Evolutionary conservation across 495 filamentous ascomycete genomes (phyloP), one percentile per base, ranked within the genome.

Genomic region (Diplogelasinospora grovesii): DNA sequence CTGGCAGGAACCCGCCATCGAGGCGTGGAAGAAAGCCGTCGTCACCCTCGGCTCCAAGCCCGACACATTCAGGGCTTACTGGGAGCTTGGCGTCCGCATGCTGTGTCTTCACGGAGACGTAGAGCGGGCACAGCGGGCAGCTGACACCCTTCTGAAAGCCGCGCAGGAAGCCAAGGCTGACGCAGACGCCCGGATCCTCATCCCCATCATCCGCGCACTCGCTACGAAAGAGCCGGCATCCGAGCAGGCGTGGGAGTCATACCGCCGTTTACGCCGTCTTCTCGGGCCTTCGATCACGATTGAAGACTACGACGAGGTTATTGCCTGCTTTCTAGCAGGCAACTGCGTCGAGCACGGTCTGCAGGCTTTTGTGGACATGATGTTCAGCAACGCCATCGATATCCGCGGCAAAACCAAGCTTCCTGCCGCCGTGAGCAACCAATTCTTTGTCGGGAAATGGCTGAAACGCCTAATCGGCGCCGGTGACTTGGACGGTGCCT

Each of bases 401-500:
- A 45, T 67, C 19, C 50, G 49, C 18, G 59, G 57, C 15, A 55
- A 63, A 64, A 52, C 69, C 50, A 50, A 49, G 27, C 52, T 87
- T 14, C 83, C 85, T 5, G 64, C 73, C 7, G 64, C 62, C 19
- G 76, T 84, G 35, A 76, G 82, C 36, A 88, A 85, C 51, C 78
- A 83, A 27, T 88, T 83, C 60, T 89, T 89, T 59, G 80, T 82
- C 46, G 85, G 81, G 9, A 86, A 78, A 49, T 89, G 83, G 84
- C 69, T 88, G 52, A 88, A 86, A 59, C 80, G 85, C 27, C 71
- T 89, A 2, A 81, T 89, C 43, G 82, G 81, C 20, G 76, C 78
- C 52, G 81, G 78, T 5, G 75, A 86, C 41, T 64, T 83, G 13
- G 75, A 83, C 47, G 80, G 80, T 8, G 83, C 83, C 5, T 75